A percentile compares a stretch with the other conserved stretches of the same genome.
These are phyloP conservation scores for Mucor saturninus DNA, from an alignment of 371 early-diverging fungal species.

Conservation along the genomic window DNA sequence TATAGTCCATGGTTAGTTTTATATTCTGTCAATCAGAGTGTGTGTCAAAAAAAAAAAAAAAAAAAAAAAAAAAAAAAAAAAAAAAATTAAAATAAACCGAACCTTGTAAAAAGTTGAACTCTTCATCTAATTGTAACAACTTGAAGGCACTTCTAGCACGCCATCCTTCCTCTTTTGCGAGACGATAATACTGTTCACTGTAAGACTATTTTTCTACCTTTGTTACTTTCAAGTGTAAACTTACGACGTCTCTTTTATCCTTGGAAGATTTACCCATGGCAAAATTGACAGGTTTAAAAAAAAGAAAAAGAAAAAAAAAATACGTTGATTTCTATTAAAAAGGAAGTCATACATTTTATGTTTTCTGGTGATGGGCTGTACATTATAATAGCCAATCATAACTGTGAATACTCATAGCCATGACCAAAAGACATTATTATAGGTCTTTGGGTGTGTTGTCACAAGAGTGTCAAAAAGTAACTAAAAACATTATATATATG, in stretches of 20 bases:
- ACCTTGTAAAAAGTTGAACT: slow-evolving; percentile 80
- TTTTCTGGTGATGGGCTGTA: too few relatives aligned
- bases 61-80: background rate
- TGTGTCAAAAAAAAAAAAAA: background rate
- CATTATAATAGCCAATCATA: too few relatives aligned
- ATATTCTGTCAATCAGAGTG: too few relatives aligned
- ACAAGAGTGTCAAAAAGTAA: too few relatives aligned
- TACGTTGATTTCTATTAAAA: too few relatives aligned
- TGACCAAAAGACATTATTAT: too few relatives aligned
- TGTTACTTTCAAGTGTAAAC: background rate
- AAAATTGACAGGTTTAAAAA: background rate
- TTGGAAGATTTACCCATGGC: slow-evolving; percentile 86
- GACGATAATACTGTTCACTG: slow-evolving; percentile 79
- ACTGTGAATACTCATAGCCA: too few relatives aligned
- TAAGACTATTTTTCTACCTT: background rate
- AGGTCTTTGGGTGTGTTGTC: too few relatives aligned
- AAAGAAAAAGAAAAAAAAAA: slow-evolving; percentile 4
- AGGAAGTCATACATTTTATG: too few relatives aligned
- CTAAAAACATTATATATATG: too few relatives aligned
- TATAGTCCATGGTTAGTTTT: background rate
- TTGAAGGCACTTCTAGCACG: slow-evolving; percentile 98
- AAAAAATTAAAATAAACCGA: background rate
- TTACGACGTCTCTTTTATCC: slow-evolving; percentile 92
- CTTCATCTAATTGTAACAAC: slow-evolving; percentile 76
- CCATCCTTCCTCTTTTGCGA: slow-evolving; percentile 98